Percentiles rank a stretch among this genome's conserved stretches.
phyloP scores from a whole-genome alignment of 192 early-diverging fungal genomes.

The Lobulomyces angularis region DNA sequence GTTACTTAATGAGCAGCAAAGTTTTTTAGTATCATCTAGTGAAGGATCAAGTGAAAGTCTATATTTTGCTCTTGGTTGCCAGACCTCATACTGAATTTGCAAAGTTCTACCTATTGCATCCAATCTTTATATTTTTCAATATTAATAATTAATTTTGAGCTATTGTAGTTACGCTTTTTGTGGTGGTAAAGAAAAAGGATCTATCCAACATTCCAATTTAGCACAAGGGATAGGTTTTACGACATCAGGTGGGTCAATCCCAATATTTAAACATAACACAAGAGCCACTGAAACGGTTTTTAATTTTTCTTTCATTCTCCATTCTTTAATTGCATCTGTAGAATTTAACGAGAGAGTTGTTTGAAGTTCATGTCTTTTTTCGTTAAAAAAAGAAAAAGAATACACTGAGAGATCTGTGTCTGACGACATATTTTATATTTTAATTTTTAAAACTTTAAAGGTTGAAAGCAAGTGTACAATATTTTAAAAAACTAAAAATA shows the following conservation, averaged over 20 bases:
- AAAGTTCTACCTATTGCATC: slow-evolving; percentile 81
- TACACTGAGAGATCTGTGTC: too few species aligned
- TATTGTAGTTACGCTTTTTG: too few species aligned
- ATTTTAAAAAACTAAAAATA: too few species aligned
- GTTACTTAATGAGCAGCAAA: slow-evolving; percentile 69
- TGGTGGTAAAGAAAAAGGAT: slow-evolving; percentile 67
- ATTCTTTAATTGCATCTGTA: slow-evolving; percentile 38
- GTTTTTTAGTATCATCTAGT: slow-evolving; percentile 83
- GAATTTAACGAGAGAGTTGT: slow-evolving; percentile 5
- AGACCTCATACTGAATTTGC: slow-evolving; percentile 84
- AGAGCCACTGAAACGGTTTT: slow-evolving; percentile 81
- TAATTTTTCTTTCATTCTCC: slow-evolving; percentile 53
- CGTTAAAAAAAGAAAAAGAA: not conserved
- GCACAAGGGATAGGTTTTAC: slow-evolving; percentile 78
- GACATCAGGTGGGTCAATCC: slow-evolving; percentile 88
- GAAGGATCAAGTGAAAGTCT: slow-evolving; percentile 79
- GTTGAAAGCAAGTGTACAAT: too few species aligned
- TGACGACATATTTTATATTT: too few species aligned
- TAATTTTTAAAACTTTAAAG: too few species aligned
- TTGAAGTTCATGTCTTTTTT: slow-evolving; percentile 7
- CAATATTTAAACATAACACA: slow-evolving; percentile 87
- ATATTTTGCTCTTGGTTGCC: slow-evolving; percentile 72
- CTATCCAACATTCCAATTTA: slow-evolving; percentile 89
- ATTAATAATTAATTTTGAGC: too few species aligned
- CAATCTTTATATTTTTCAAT: too few species aligned